Conservation (phyloP, 495 filamentous ascomycete species). For the Aspergillus ostianus region DNA sequence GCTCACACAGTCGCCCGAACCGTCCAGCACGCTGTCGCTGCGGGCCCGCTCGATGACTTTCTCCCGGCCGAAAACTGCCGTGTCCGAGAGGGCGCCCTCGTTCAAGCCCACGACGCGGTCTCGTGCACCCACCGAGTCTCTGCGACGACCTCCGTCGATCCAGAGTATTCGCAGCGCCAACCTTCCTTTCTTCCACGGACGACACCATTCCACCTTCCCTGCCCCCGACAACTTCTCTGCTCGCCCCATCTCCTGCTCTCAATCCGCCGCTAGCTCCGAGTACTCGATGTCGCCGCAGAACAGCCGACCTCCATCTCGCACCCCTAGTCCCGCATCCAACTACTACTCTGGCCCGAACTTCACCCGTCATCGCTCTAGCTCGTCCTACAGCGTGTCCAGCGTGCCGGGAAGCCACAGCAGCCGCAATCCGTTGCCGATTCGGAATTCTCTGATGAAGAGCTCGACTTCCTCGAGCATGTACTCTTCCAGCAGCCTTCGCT, state of each 20-base stretch:
- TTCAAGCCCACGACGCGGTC: slow-evolving; percentile 6
- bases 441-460: slow-evolving; percentile 31
- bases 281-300: slow-evolving; percentile 17
- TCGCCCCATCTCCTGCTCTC: slow-evolving; percentile 23
- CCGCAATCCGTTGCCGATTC: slow-evolving; percentile 28
- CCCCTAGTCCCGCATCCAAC: slow-evolving; percentile 20
- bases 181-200: slow-evolving; percentile 23
- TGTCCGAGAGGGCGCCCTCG: slow-evolving; percentile 22
- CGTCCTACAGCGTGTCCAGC: slow-evolving; percentile 30
- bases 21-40: slow-evolving; percentile 18
- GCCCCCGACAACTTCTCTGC: slow-evolving; percentile 16
- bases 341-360: slow-evolving; percentile 11
- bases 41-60: slow-evolving; percentile 23
- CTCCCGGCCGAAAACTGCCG: slow-evolving; percentile 28
- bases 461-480: slow-evolving; percentile 70
- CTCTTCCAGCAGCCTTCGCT: slow-evolving; percentile 59
- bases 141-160: slow-evolving; percentile 26
- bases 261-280: slow-evolving; percentile 21
- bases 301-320: slow-evolving; percentile 27
- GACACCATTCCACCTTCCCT: slow-evolving; percentile 18
- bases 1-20: slow-evolving; percentile 29
- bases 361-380: slow-evolving; percentile 25
- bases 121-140: slow-evolving; percentile 21
- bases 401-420: slow-evolving; percentile 9
- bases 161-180: slow-evolving; percentile 33